A percentile compares a stretch with the other conserved stretches of the same genome.
Conservation (phyloP, 805 yeast species). For the Starmerella vitae region DNA sequence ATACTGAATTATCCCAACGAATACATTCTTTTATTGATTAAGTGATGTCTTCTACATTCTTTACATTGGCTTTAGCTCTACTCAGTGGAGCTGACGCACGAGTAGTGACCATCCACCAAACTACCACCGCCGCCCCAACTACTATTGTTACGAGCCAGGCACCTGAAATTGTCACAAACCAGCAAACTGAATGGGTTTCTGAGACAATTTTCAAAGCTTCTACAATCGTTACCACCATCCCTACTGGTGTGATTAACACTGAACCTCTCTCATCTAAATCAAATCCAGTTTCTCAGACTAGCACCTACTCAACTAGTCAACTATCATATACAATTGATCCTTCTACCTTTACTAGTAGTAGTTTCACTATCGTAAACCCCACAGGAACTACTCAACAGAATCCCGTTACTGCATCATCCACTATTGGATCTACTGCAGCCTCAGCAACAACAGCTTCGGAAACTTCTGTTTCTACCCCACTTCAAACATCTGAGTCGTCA, state of each 20-base stretch:
- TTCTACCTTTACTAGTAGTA: constrained; percentile 22
- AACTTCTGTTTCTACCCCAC: not conserved
- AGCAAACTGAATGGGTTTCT: constrained; percentile 14
- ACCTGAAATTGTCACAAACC: constrained; percentile 15
- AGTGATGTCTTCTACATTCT: too few relatives aligned
- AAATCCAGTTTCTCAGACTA: constrained; percentile 27
- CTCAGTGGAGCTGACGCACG: constrained; percentile 8
- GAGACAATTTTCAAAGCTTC: constrained; percentile 25
- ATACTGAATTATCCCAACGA: too few relatives aligned
- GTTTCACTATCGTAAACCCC: constrained; percentile 9
- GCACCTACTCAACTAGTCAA: constrained; percentile 24
- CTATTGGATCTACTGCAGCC: not conserved
- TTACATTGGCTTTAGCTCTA: not conserved
- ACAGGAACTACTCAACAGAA: constrained; percentile 3
- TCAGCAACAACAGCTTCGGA: not conserved
- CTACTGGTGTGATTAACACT: constrained; percentile 25
- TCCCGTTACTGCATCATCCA: not conserved
- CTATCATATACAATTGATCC: constrained; percentile 26
- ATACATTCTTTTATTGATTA: too few relatives aligned
- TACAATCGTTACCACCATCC: constrained; percentile 25
- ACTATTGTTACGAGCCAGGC: constrained; percentile 9
- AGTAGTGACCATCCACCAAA: constrained; percentile 16
- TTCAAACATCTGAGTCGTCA: not conserved
- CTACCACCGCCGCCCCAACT: constrained; percentile 15
- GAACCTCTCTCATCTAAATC: constrained; percentile 23